These are phyloP conservation scores for Rhododendron henanense DNA, from an alignment of 148 eudicot genomes.

Conservation along the genomic window DNA sequence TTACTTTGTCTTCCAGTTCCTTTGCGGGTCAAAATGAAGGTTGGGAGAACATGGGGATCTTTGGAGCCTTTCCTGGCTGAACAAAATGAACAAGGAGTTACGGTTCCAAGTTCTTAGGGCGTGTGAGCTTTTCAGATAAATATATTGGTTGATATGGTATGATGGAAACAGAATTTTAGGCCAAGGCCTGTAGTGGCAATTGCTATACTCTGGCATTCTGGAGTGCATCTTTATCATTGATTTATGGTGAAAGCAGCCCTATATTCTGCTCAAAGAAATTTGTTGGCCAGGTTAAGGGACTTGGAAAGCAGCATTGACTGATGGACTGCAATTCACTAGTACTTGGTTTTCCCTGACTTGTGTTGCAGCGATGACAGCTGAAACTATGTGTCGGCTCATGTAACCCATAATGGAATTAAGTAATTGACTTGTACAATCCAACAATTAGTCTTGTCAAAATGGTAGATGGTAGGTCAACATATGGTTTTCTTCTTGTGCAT, in stretches of 20 bases:
- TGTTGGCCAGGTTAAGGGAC: background rate
- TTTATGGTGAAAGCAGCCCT: background rate
- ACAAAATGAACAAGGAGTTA: constrained; percentile 1
- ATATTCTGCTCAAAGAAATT: background rate
- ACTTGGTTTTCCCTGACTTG: background rate
- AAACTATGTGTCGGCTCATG: background rate
- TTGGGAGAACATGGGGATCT: constrained; percentile 92
- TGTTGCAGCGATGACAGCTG: background rate
- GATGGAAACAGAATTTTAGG: background rate
- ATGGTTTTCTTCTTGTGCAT: background rate
- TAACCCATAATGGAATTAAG: background rate
- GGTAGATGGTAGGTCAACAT: background rate
- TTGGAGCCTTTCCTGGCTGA: constrained; percentile 57
- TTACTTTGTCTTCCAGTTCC: constrained; percentile 59
- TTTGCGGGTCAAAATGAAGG: constrained; percentile 72
- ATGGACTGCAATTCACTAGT: background rate
- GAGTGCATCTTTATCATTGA: background rate
- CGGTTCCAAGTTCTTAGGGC: background rate
- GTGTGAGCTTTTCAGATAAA: background rate
- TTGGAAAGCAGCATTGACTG: background rate
- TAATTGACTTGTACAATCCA: background rate
- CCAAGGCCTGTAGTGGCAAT: background rate
- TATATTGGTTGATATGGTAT: background rate
- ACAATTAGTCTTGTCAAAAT: background rate
- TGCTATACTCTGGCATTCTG: background rate